Conservation (phyloP, 768 basidiomycete species). For the Boletus subparvulus region DNA sequence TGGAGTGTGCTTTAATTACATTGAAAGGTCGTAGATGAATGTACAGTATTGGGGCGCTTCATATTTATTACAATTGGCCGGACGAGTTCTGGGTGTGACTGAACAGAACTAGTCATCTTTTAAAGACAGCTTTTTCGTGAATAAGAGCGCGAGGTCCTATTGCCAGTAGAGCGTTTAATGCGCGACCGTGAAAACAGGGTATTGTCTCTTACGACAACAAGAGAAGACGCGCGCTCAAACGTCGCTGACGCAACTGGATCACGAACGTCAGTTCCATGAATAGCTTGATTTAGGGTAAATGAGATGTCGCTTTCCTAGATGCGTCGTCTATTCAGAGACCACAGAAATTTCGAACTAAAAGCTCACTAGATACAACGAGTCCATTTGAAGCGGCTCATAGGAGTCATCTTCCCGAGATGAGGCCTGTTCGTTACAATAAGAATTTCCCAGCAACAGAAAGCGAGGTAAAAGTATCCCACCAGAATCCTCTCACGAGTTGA, state of each 20-base stretch:
- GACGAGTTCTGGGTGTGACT: not conserved
- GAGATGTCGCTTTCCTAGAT: conserved; percentile 11
- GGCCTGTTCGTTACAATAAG: conserved; percentile 15
- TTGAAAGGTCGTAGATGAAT: not conserved
- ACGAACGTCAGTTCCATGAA: conserved; percentile 1
- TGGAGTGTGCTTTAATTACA: conserved; percentile 14
- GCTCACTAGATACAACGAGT: not conserved
- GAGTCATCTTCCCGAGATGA: not conserved
- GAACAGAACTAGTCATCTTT: not conserved
- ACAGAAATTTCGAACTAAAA: not conserved
- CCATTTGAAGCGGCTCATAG: not conserved
- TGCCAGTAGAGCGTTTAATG: conserved; percentile 2
- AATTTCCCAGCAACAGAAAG: conserved; percentile 5
- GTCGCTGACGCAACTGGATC: conserved; percentile 5
- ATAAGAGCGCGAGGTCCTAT: conserved; percentile 27
- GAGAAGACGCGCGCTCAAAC: conserved; percentile 19
- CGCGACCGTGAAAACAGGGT: not conserved
- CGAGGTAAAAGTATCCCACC: conserved; percentile 16
- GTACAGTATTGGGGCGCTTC: not conserved
- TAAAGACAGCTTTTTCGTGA: conserved; percentile 2
- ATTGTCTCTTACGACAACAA: conserved; percentile 23
- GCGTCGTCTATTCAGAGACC: not conserved
- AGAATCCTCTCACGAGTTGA: conserved; percentile 26
- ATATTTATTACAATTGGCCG: not conserved
- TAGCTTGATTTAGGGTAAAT: not conserved